Evolutionary conservation across 495 filamentous ascomycete species (phyloP), one percentile per base, ranked within the genome.

Genomic region (Penicillium taxi): DNA sequence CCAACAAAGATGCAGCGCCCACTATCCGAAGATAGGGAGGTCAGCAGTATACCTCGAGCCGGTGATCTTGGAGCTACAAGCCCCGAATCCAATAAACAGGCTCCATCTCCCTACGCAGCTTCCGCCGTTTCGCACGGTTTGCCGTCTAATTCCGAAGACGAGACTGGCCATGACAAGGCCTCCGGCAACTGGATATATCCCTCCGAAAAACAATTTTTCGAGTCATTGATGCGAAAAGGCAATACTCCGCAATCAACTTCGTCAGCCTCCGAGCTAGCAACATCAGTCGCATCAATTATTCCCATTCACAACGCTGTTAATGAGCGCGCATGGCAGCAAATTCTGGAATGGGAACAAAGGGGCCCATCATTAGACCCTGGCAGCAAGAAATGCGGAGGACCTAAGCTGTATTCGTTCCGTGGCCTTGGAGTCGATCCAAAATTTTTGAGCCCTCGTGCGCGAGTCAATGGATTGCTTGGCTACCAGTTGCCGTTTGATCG

Each of bases 281-380:
- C 70, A 14, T 84, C 93, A 52, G 94, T 96, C 75, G 75, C 74
- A 36, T 81, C 82, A 15, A 86, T 96, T 19, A 89, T 96, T 32
- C 91, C 91, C 1, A 96, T 98, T 55, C 91, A 98, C 61, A 98
- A 98, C 58, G 91, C 91, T 34, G 91, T 98, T 52, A 91, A 90
- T 63, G 85, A 91, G 69, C 74, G 83, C 32, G 85, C 85, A 2
- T 91, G 85, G 85, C 66, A 74, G 36, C 81, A 89, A 66, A 91
- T 91, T 37, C 72, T 82, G 41, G 68, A 69, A 23, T 96, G 91
- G 91, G 91, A 98, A 64, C 66, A 61, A 18, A 78, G 75, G 0
- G 77, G 53, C 7, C 65, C 67, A 3, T 49, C 52, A 11, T 72
- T 59, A 55, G 77, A 37, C 45, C 61, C 48, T 47, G 77, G 50